phyloP scores from a whole-genome alignment of 176 grass and related monocot genomes.

The bread wheat (Triticum aestivum) region DNA sequence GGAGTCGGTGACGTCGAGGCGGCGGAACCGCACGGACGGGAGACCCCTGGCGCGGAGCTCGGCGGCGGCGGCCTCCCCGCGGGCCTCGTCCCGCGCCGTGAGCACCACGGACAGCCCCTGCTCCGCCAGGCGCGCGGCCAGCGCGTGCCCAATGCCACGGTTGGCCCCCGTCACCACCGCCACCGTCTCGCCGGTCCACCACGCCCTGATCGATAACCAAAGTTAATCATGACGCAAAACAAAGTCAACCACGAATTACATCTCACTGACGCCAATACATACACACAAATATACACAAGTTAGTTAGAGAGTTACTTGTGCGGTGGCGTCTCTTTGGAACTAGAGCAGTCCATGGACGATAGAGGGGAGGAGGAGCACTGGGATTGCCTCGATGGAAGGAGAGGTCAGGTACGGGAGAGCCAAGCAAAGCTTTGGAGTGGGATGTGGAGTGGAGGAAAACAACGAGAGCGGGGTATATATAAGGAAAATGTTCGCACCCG shows the following conservation, averaged over 20 bases:
- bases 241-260: neutral
- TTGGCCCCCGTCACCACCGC: conserved; percentile 78
- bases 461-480: neutral
- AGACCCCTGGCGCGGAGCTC: conserved; percentile 42
- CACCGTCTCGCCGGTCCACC: conserved; percentile 76
- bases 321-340: conserved; percentile 38
- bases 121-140: conserved; percentile 56
- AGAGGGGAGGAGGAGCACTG: neutral
- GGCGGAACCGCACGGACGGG: conserved; percentile 39
- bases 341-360: conserved; percentile 30
- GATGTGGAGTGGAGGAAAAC: neutral
- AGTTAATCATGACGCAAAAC: neutral
- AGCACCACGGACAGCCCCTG: conserved; percentile 73
- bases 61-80: conserved; percentile 65
- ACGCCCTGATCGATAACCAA: conserved; percentile 18
- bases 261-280: neutral
- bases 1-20: conserved; percentile 61
- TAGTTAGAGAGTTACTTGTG: conserved; percentile 28
- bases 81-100: conserved; percentile 53
- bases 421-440: neutral
- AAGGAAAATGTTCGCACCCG: neutral
- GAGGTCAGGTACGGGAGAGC: too few species aligned
- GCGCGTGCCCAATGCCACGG: conserved; percentile 68
- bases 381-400: neutral
- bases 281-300: neutral